phyloP scores from a whole-genome alignment of 1,284 basidiomycete species.

The Rhodotorula glutinis region DNA sequence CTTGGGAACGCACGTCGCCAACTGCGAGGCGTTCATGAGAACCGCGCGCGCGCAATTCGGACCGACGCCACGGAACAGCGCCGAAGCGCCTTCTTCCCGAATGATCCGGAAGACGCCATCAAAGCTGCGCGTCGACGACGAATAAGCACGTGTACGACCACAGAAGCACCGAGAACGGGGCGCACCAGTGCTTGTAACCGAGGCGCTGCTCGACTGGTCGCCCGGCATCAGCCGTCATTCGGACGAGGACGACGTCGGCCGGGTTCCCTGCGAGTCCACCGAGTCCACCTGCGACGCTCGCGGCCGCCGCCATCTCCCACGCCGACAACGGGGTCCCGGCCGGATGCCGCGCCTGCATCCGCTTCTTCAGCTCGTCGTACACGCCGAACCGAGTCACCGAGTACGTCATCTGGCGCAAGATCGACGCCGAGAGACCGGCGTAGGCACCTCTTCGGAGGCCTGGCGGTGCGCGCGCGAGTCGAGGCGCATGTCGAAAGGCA shows the following conservation, averaged over 20 bases:
- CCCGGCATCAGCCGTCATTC: constrained; percentile 82
- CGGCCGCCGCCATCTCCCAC: constrained; percentile 76
- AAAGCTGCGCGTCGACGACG: too few species aligned
- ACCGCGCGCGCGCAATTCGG: constrained; percentile 82
- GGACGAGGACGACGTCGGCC: constrained; percentile 60
- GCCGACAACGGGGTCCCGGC: constrained; percentile 53
- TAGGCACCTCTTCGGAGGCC: constrained; percentile 42
- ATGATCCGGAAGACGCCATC: constrained; percentile 67
- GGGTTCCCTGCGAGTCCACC: constrained; percentile 70
- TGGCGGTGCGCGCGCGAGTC: background rate
- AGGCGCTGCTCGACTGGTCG: constrained; percentile 77
- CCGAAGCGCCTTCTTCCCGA: constrained; percentile 71
- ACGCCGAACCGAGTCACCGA: constrained; percentile 89
- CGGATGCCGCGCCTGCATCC: constrained; percentile 49
- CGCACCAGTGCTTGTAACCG: constrained; percentile 59
- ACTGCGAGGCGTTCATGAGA: constrained; percentile 86
- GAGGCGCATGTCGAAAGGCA: background rate
- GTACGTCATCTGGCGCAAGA: constrained; percentile 90
- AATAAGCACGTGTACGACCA: too few species aligned
- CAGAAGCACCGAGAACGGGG: background rate
- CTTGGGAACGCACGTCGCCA: constrained; percentile 75
- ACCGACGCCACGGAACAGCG: constrained; percentile 71
- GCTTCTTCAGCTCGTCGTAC: constrained; percentile 84
- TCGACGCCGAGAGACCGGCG: constrained; percentile 75
- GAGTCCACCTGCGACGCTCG: constrained; percentile 31